Evolutionary conservation across 768 basidiomycete species (phyloP).

Genomic region (Collybia sordida): DNA sequence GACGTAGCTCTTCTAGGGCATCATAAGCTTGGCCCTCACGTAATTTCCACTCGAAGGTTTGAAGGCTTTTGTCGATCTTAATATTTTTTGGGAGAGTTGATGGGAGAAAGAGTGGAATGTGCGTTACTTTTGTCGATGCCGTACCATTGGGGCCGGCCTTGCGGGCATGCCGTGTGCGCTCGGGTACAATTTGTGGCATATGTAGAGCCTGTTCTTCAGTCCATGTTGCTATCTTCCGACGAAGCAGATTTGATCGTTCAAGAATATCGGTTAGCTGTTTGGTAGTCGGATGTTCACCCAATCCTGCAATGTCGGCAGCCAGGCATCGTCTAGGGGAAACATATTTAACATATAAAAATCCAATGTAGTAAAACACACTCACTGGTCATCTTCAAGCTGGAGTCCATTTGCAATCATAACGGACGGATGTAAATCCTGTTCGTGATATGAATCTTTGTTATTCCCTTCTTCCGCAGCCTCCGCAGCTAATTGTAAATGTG

Average conservation of each 20-base stretch:
- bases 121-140: neutral
- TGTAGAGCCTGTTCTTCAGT: neutral
- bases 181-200: neutral
- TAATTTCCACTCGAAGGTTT: neutral
- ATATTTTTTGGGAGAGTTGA: neutral
- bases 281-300: neutral
- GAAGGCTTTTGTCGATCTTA: neutral
- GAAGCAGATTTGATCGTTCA: neutral
- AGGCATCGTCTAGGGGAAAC: neutral
- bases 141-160: neutral
- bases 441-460: slow-evolving; percentile 6
- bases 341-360: neutral
- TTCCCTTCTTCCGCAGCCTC: neutral
- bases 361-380: neutral
- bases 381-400: slow-evolving; percentile 17
- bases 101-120: neutral
- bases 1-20: slow-evolving; percentile 2
- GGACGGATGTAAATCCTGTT: neutral
- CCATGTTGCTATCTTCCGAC: neutral
- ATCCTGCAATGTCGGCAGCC: neutral
- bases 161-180: neutral
- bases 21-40: slow-evolving; percentile 1
- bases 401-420: slow-evolving; percentile 9
- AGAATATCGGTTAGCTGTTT: slow-evolving; percentile 1
- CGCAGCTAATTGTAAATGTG: slow-evolving; percentile 14